Evolutionary conservation across 257 asterid species (phyloP), one percentile per base, ranked within the genome.

Genomic region (Striga asiatica): DNA sequence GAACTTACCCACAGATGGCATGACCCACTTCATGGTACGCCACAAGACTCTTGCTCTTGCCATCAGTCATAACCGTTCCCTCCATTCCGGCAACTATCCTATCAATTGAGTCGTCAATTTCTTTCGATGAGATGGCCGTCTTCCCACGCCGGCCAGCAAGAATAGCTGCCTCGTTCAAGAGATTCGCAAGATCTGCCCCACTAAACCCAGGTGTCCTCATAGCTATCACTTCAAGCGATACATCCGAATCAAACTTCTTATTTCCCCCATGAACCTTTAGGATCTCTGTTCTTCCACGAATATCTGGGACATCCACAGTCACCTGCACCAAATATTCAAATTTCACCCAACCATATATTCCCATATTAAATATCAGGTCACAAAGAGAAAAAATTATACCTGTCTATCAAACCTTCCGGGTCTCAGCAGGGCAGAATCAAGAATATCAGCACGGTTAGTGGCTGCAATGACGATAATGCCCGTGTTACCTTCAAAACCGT

Each of bases 11-110:
- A 55, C 98, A 92, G 66, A 92, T 78, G 78, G 99, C 97, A 68
- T 92, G 97, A 17, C 99, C 99, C 54, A 88, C 99, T 83, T 92
- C 99, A 61, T 88, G 99, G 78, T 92, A 92, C 5, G 99, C 95
- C 59, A 92, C 94, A 4, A 92, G 84, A 76, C 95, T 92, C 70
- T 92, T 92, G 86, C 99, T 88, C 84, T 92, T 92, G 47, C 99
- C 99, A 67, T 92, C 99, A 24, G 99, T 92, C 99, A 92, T 92
- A 25, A 79, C 81, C 29, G 95, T 92, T 35, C 99, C 95, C 71
- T 92, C 97, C 99, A 92, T 92, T 49, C 99, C 99, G 11, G 97
- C 99, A 55, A 92, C 99, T 32, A 88, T 92, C 75, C 97, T 79
- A 65, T 92, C 99, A 61, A 92, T 92, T 7, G 97, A 88, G 61